Conservation (phyloP, 2,329 filamentous ascomycete genomes). For the Pseudogymnoascus sp. region DNA sequence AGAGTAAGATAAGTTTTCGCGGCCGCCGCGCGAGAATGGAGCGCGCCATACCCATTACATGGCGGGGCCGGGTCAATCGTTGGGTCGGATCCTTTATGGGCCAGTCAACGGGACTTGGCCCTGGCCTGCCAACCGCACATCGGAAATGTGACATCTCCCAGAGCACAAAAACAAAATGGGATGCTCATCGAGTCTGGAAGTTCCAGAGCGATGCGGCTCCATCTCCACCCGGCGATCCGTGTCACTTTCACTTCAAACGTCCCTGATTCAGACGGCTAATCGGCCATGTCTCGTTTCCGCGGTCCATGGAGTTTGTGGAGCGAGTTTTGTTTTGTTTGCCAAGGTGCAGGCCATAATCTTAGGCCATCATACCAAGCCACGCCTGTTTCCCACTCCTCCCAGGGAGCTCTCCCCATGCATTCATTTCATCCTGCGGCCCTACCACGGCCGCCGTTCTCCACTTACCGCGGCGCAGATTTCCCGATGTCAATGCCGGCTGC, state of each 20-base stretch:
- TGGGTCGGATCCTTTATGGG: neutral
- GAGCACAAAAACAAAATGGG: neutral
- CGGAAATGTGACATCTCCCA: neutral
- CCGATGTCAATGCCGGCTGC: neutral
- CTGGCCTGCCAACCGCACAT: neutral
- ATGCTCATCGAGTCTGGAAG: neutral
- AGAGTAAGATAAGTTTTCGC: neutral
- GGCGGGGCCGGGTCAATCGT: neutral
- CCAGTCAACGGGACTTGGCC: neutral
- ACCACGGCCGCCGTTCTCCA: neutral
- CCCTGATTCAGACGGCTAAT: neutral
- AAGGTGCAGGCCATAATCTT: neutral
- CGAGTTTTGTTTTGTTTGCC: neutral
- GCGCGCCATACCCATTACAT: neutral
- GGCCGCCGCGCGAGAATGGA: neutral
- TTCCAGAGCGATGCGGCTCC: neutral
- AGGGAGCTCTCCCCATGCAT: neutral
- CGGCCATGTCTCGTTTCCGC: neutral
- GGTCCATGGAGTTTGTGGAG: neutral
- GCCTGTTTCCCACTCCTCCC: neutral
- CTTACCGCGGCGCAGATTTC: neutral
- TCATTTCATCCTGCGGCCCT: neutral
- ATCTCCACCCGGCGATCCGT: conserved; percentile 6
- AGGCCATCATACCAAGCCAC: neutral
- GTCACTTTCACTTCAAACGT: neutral